Evolutionary conservation across 306 rosid genomes (phyloP).

Genomic region (Castanopsis chinensis): DNA sequence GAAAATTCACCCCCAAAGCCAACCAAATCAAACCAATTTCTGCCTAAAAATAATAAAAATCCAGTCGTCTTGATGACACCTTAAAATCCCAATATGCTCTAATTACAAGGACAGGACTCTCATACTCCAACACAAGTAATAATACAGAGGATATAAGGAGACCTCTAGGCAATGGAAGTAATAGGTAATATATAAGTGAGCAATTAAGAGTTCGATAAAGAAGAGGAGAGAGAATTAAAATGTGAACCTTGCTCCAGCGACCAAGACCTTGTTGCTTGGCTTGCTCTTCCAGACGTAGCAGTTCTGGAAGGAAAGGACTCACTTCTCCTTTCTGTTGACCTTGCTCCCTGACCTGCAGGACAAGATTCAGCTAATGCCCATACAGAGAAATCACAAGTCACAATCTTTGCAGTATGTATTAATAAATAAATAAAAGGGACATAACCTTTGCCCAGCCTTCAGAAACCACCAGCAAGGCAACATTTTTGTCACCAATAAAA

Average conservation of each 20-base stretch:
- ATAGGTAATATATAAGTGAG: background rate
- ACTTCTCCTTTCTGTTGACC: constrained; percentile 90
- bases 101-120: background rate
- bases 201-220: background rate
- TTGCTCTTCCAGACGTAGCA: constrained; percentile 77
- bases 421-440: background rate
- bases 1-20: too few species aligned
- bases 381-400: background rate
- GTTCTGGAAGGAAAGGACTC: constrained; percentile 79
- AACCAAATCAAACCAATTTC: too few species aligned
- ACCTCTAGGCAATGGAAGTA: background rate
- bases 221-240: constrained; percentile 1
- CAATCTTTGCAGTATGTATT: background rate
- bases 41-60: background rate
- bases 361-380: constrained; percentile 19
- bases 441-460: constrained; percentile 96
- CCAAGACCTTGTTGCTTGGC: constrained; percentile 91
- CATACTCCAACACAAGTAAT: background rate
- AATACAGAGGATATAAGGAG: background rate
- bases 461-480: constrained; percentile 72
- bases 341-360: constrained; percentile 79
- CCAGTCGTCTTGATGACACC: background rate
- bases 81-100: background rate
- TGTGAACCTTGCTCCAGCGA: constrained; percentile 86
- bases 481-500: constrained; percentile 76